Evolutionary conservation across 2,329 filamentous ascomycete species (phyloP), one percentile per base, ranked within the genome.

Genomic region (Didymella sp.): DNA sequence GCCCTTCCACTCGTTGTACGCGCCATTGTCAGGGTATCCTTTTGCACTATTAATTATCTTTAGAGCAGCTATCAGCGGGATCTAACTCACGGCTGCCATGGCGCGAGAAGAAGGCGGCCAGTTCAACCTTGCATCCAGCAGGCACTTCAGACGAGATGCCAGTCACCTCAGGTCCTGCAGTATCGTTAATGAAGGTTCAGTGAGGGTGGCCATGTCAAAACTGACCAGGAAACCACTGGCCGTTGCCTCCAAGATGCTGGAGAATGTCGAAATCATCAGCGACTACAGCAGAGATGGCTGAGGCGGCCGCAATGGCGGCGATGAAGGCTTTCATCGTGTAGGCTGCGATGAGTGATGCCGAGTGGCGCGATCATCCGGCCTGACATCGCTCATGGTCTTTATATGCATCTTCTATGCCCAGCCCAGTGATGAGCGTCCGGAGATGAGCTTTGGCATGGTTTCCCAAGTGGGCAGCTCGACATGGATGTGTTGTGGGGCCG

Each of bases 61-160:
- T n/a, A n/a, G n/a, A n/a, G n/a, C n/a, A n/a, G n/a, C n/a, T n/a
- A n/a, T n/a, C n/a, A n/a, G n/a, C n/a, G n/a, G n/a, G n/a, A n/a
- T n/a, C n/a, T n/a, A n/a, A n/a, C n/a, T n/a, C n/a, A n/a, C n/a
- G 79, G 38, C 84, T 87, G 17, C 87, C 87, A 75, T 88, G 87
- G 17, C 86, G 82, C 2, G 81, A 79, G 30, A 86, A 75, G 59
- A 86, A 88, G 5, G 84, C 83, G 3, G 83, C 85, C 64, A 86
- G 82, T 56, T 89, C 84, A 4, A 89, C 81, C 9, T 75, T 76
- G 68, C 87, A 89, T 40, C 81, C 78, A 1, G 81, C 77, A 0
- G 86, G 86, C 1, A 85, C 77, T 4, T 82, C 77, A 27, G 81
- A 75, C 0, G 82, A 82, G 51, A 88, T 84, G 12, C 76, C 78